Percentiles rank a stretch among this genome's conserved stretches.
phyloP scores from a whole-genome alignment of 345 rosid genomes.

The Litchi chinensis region DNA sequence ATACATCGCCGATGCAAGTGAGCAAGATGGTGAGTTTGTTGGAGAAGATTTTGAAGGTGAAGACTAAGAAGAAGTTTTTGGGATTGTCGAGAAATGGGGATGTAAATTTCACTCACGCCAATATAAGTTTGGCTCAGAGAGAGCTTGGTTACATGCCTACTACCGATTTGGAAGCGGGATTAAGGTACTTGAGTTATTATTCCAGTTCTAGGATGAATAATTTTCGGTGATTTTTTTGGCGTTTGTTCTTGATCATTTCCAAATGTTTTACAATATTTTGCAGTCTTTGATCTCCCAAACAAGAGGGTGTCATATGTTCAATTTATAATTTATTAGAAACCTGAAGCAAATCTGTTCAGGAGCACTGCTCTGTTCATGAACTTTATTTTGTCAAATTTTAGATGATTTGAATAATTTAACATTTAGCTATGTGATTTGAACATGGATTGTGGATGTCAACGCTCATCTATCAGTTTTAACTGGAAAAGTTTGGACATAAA shows the following conservation, averaged over 20 bases:
- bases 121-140: constrained; percentile 56
- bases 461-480: too few relatives aligned
- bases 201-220: constrained; percentile 45
- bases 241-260: neutral
- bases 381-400: too few relatives aligned
- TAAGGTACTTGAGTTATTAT: constrained; percentile 67
- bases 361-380: too few relatives aligned
- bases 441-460: too few relatives aligned
- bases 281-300: neutral
- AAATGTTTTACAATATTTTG: neutral
- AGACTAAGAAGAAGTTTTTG: constrained; percentile 58
- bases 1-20: constrained; percentile 61
- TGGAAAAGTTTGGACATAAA: too few relatives aligned
- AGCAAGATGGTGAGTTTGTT: constrained; percentile 55
- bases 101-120: constrained; percentile 63
- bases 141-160: constrained; percentile 63
- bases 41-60: constrained; percentile 64
- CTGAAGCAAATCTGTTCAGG: too few relatives aligned
- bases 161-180: constrained; percentile 61
- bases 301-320: too few relatives aligned
- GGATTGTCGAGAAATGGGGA: constrained; percentile 74
- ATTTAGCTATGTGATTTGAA: too few relatives aligned
- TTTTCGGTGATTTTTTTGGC: neutral
- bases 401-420: too few relatives aligned
- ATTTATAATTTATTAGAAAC: too few relatives aligned